Conservation (phyloP, 2,329 filamentous ascomycete genomes). For the Cryphonectria parasitica region DNA sequence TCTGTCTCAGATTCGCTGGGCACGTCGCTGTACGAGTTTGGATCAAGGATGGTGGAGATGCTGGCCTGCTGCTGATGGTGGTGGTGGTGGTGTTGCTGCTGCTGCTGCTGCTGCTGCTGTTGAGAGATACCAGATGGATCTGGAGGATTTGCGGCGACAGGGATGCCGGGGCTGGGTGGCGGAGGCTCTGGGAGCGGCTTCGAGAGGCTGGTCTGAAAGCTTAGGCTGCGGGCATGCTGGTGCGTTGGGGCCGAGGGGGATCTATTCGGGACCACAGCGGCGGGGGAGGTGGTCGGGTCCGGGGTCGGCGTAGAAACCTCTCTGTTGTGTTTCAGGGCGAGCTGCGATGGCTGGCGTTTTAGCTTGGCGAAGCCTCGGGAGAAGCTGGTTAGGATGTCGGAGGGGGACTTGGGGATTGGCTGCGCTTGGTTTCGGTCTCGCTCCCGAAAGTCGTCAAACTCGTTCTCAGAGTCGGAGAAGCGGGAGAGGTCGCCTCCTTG, state of each 20-base stretch:
- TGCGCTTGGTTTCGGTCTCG: conserved; percentile 40
- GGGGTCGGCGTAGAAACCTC: conserved; percentile 34
- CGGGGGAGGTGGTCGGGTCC: conserved; percentile 36
- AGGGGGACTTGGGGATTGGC: conserved; percentile 44
- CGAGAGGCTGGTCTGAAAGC: conserved; percentile 59
- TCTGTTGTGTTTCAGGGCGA: conserved; percentile 40
- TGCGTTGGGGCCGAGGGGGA: conserved; percentile 30
- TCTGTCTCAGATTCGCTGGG: conserved; percentile 40
- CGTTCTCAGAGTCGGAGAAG: conserved; percentile 50
- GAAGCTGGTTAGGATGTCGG: conserved; percentile 55
- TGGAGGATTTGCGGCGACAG: conserved; percentile 35
- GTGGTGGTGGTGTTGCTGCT: background rate
- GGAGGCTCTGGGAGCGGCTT: conserved; percentile 62
- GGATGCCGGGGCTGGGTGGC: conserved; percentile 40
- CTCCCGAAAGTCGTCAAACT: conserved; percentile 34
- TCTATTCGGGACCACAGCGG: conserved; percentile 33
- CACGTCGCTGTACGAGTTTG: conserved; percentile 32
- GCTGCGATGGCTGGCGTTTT: conserved; percentile 49
- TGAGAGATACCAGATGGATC: conserved; percentile 26
- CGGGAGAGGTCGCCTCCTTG: conserved; percentile 41
- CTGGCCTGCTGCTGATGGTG: conserved; percentile 30
- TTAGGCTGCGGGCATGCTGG: conserved; percentile 59
- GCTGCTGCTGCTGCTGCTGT: conserved; percentile 6
- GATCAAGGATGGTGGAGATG: conserved; percentile 42
- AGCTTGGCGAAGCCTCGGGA: conserved; percentile 53